Conservation (phyloP, 495 filamentous ascomycete species). For the Xylaria sp. region DNA sequence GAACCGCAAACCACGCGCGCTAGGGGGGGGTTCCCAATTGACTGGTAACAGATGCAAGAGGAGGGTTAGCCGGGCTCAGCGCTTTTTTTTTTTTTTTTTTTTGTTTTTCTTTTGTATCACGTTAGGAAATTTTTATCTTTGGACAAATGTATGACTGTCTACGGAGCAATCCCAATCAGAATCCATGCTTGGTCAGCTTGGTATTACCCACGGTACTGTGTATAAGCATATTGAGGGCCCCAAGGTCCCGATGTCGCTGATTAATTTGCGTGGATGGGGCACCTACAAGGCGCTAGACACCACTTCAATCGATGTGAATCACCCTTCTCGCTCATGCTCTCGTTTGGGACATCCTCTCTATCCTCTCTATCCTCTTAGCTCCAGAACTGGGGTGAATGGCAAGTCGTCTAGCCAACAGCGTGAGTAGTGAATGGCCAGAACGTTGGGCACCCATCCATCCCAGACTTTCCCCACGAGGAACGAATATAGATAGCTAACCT, state of each 20-base stretch:
- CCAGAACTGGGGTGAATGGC: background rate
- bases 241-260: conserved; percentile 15
- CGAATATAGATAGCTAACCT: too few species aligned
- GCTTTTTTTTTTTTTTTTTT: background rate
- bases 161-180: conserved; percentile 9
- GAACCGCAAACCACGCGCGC: conserved; percentile 2
- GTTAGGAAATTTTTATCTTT: conserved; percentile 6
- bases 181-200: conserved; percentile 7
- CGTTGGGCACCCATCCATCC: background rate
- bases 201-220: conserved; percentile 6
- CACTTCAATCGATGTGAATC: background rate
- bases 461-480: background rate
- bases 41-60: conserved; percentile 6
- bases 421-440: too few species aligned
- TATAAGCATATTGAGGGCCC: background rate
- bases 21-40: background rate
- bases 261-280: background rate
- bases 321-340: background rate
- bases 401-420: background rate
- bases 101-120: background rate
- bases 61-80: background rate
- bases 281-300: background rate
- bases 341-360: background rate
- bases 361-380: background rate
- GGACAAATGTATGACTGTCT: background rate